phyloP scores from a whole-genome alignment of 495 filamentous ascomycete species.

The Pseudotulostoma volvatum region DNA sequence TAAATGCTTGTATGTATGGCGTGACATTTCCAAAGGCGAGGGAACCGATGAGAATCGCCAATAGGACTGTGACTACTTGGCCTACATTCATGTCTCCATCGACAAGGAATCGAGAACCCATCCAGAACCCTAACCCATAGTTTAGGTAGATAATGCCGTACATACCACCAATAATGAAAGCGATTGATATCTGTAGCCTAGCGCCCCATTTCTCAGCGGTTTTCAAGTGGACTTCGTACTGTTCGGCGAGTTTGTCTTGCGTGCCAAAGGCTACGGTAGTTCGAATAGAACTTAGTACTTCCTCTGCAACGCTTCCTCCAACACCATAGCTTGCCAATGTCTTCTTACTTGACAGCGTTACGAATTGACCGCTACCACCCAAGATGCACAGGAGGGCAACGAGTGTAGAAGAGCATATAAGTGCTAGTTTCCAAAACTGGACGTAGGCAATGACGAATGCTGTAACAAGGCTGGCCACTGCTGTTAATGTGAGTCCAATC shows the following conservation, averaged over 20 bases:
- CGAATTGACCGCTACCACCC: constrained; percentile 53
- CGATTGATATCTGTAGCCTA: constrained; percentile 53
- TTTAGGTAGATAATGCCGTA: constrained; percentile 73
- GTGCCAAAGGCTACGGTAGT: constrained; percentile 90
- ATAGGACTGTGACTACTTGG: constrained; percentile 56
- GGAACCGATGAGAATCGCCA: constrained; percentile 81
- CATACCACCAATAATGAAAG: constrained; percentile 65
- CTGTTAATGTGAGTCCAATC: constrained; percentile 56
- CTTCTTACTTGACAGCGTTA: constrained; percentile 62
- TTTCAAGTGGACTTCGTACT: constrained; percentile 62
- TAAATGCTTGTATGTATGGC: constrained; percentile 73
- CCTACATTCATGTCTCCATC: constrained; percentile 40
- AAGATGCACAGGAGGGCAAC: constrained; percentile 57
- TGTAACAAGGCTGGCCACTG: constrained; percentile 62
- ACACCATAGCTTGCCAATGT: constrained; percentile 63
- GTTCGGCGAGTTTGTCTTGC: constrained; percentile 68
- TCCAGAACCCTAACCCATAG: constrained; percentile 91
- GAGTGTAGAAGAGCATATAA: constrained; percentile 67
- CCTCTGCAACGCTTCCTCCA: constrained; percentile 81
- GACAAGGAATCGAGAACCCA: constrained; percentile 68
- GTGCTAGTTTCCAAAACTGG: constrained; percentile 69
- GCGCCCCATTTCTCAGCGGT: constrained; percentile 62
- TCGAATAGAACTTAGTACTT: constrained; percentile 84
- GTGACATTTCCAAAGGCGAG: constrained; percentile 81
- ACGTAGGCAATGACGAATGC: constrained; percentile 82